Conservation (phyloP, 495 filamentous ascomycete species). For the Clohesyomyces aquaticus region DNA sequence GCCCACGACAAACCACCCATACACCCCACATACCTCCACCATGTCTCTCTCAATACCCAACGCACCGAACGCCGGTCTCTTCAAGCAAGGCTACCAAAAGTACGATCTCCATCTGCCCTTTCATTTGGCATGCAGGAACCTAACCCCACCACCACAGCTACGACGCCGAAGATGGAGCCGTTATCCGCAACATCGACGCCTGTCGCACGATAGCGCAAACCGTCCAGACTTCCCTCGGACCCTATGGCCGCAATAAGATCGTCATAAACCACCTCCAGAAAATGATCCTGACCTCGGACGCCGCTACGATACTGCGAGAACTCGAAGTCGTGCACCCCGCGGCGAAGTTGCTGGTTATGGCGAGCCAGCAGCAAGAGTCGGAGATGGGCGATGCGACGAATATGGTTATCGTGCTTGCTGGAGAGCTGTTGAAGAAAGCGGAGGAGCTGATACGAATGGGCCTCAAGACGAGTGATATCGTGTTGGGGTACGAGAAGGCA, state of each 20-base stretch:
- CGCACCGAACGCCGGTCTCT: slow-evolving; percentile 89
- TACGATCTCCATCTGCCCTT: slow-evolving; percentile 51
- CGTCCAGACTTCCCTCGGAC: slow-evolving; percentile 94
- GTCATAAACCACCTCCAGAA: slow-evolving; percentile 99
- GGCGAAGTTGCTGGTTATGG: slow-evolving; percentile 98
- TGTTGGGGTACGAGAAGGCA: slow-evolving; percentile 92
- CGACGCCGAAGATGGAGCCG: slow-evolving; percentile 97
- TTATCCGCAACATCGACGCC: slow-evolving; percentile 97
- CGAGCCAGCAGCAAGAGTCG: slow-evolving; percentile 95
- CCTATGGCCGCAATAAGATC: slow-evolving; percentile 99
- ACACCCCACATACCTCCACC: slow-evolving; percentile 41
- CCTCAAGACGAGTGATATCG: slow-evolving; percentile 94
- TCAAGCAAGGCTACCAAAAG: slow-evolving; percentile 97
- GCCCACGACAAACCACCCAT: slow-evolving; percentile 20
- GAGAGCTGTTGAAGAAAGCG: slow-evolving; percentile 95
- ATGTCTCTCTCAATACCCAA: slow-evolving; percentile 96
- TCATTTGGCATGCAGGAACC: slow-evolving; percentile 30
- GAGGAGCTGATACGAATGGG: slow-evolving; percentile 95
- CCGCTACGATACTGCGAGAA: slow-evolving; percentile 94
- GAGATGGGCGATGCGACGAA: slow-evolving; percentile 99
- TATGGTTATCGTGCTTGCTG: slow-evolving; percentile 92
- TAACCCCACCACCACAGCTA: slow-evolving; percentile 64
- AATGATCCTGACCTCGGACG: slow-evolving; percentile 98
- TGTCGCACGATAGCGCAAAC: slow-evolving; percentile 94
- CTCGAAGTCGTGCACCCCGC: slow-evolving; percentile 98